phyloP scores from a whole-genome alignment of 106 monocot species.

The Acorus calamus region DNA sequence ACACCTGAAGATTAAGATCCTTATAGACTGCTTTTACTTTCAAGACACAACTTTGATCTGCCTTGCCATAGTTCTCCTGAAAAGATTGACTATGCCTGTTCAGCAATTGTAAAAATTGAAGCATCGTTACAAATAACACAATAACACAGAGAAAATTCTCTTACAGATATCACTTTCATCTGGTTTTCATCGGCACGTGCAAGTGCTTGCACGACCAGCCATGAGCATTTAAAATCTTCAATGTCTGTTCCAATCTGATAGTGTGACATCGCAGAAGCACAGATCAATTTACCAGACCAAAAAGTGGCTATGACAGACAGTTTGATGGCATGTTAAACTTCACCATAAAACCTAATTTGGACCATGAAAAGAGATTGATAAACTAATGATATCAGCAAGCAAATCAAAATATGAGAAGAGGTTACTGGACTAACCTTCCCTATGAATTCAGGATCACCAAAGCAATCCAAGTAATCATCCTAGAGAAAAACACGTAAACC shows the following conservation, averaged over 20 bases:
- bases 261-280: background rate
- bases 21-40: slow-evolving; percentile 72
- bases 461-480: slow-evolving; percentile 95
- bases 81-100: slow-evolving; percentile 4
- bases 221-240: slow-evolving; percentile 94
- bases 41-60: slow-evolving; percentile 52
- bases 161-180: slow-evolving; percentile 47
- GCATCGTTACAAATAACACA: background rate
- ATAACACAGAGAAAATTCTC: background rate
- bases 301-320: too few species aligned
- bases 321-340: too few species aligned
- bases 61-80: slow-evolving; percentile 95
- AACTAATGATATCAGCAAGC: too few species aligned
- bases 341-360: too few species aligned
- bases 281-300: background rate
- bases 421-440: slow-evolving; percentile 51
- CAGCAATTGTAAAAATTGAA: background rate
- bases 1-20: slow-evolving; percentile 79
- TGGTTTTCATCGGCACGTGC: slow-evolving; percentile 55
- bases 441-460: slow-evolving; percentile 92
- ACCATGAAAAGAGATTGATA: too few species aligned
- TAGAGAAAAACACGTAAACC: slow-evolving; percentile 15
- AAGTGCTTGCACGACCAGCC: slow-evolving; percentile 91
- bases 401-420: background rate
- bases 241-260: slow-evolving; percentile 92